These are phyloP conservation scores for Rosa persica DNA, from an alignment of 306 rosid genomes.

Conservation along the genomic window DNA sequence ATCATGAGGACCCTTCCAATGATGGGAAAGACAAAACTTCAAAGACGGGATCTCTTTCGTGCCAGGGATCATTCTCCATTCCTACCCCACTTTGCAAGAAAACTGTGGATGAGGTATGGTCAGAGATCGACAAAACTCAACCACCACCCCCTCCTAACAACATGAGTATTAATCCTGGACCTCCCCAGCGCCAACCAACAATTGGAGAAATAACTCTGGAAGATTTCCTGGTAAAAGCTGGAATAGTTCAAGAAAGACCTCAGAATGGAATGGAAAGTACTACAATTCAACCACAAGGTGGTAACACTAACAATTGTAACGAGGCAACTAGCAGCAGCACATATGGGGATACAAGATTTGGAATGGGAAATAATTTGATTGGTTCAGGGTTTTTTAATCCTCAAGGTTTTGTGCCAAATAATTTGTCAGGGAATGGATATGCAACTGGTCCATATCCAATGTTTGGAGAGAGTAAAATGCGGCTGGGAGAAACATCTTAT, in stretches of 20 bases:
- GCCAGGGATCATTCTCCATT: slow-evolving; percentile 36
- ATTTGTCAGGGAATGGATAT: slow-evolving; percentile 15
- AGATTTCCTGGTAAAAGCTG: slow-evolving; percentile 73
- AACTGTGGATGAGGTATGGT: slow-evolving; percentile 71
- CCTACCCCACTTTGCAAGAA: slow-evolving; percentile 64
- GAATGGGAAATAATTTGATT: slow-evolving; percentile 27
- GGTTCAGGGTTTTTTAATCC: slow-evolving; percentile 27
- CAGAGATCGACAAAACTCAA: slow-evolving; percentile 45
- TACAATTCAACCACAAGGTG: slow-evolving; percentile 23
- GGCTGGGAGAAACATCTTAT: slow-evolving; percentile 19
- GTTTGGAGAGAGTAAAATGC: slow-evolving; percentile 26
- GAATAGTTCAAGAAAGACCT: slow-evolving; percentile 51
- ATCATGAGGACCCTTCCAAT: neutral
- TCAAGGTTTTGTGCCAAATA: slow-evolving; percentile 14
- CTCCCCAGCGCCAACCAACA: slow-evolving; percentile 38
- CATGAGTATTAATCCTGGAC: neutral
- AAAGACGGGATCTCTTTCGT: slow-evolving; percentile 12
- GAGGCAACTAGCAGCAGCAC: neutral
- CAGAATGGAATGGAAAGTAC: slow-evolving; percentile 11
- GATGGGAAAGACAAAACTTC: slow-evolving; percentile 3
- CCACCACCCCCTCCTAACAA: slow-evolving; percentile 16
- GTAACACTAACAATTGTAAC: slow-evolving; percentile 12
- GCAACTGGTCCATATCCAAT: slow-evolving; percentile 30
- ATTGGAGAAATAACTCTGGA: slow-evolving; percentile 67
- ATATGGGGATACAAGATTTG: slow-evolving; percentile 24